Evolutionary conservation across 2,329 filamentous ascomycete species (phyloP).

Genomic region (Lecanicillium sp.): DNA sequence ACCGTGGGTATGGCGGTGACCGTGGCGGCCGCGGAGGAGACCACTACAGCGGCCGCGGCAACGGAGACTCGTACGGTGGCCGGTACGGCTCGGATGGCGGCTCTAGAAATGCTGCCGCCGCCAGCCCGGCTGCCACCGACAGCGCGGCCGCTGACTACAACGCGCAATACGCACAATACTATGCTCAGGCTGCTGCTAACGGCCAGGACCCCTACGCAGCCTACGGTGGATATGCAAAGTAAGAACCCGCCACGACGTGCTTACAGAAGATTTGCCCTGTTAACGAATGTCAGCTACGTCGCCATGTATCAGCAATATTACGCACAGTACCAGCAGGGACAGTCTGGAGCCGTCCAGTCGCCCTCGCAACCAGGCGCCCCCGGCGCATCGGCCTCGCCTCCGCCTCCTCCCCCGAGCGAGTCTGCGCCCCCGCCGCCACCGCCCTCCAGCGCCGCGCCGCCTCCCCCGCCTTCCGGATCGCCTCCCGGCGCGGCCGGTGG

Average conservation of each 20-base stretch:
- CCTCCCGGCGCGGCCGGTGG: constrained; percentile 43
- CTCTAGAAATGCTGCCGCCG: constrained; percentile 31
- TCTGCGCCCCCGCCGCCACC: constrained; percentile 60
- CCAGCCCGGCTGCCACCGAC: constrained; percentile 22
- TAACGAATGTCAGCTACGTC: constrained; percentile 42
- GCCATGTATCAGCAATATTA: constrained; percentile 72
- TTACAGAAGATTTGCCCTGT: constrained; percentile 6
- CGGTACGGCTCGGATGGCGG: constrained; percentile 26
- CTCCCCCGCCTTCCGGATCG: constrained; percentile 45
- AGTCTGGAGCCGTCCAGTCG: constrained; percentile 19
- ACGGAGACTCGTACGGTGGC: constrained; percentile 24
- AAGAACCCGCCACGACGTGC: constrained; percentile 25
- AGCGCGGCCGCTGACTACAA: constrained; percentile 55
- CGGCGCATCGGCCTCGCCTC: constrained; percentile 43
- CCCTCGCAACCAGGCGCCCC: constrained; percentile 19
- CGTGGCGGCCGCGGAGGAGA: constrained; percentile 27
- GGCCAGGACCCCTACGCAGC: constrained; percentile 78
- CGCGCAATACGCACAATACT: constrained; percentile 80
- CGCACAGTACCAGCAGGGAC: constrained; percentile 35
- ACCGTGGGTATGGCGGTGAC: constrained; percentile 32
- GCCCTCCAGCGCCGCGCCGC: constrained; percentile 49
- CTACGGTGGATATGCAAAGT: constrained; percentile 83
- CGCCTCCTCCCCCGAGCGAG: constrained; percentile 53
- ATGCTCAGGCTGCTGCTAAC: constrained; percentile 34
- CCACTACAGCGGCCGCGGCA: constrained; percentile 28